Percentiles rank a stretch among this genome's conserved stretches.
phyloP scores from a whole-genome alignment of 208 protist genomes.

The Phytomonas francai region DNA sequence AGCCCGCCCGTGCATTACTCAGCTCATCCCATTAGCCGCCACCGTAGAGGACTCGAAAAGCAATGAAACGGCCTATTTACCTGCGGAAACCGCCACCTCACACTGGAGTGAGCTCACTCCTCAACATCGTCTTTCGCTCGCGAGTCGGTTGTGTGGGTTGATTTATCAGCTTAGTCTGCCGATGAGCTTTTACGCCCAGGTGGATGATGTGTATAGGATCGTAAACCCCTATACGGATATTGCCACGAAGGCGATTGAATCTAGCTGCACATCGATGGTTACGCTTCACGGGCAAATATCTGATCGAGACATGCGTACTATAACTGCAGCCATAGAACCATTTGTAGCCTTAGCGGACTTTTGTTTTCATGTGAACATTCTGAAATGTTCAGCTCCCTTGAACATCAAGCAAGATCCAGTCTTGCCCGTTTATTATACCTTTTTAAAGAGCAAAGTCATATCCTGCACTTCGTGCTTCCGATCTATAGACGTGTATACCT shows the following conservation, averaged over 20 bases:
- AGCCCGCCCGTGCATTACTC: not conserved
- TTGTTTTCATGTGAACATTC: constrained; percentile 35
- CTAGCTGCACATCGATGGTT: constrained; percentile 28
- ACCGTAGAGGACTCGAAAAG: not conserved
- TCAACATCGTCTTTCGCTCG: not conserved
- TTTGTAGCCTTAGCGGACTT: constrained; percentile 40
- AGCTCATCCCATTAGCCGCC: not conserved
- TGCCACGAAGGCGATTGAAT: constrained; percentile 29
- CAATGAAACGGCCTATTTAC: not conserved
- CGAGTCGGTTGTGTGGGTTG: constrained; percentile 18
- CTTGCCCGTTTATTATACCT: constrained; percentile 43
- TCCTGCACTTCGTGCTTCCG: constrained; percentile 45
- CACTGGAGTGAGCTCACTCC: not conserved
- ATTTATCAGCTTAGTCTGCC: constrained; percentile 31
- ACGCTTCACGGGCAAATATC: constrained; percentile 32
- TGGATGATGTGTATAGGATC: constrained; percentile 37
- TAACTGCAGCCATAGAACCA: constrained; percentile 17
- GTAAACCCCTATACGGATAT: constrained; percentile 22
- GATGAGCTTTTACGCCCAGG: constrained; percentile 46
- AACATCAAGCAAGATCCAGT: constrained; percentile 33
- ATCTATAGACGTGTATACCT: constrained; percentile 36
- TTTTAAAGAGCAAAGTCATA: constrained; percentile 22
- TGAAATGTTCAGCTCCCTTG: constrained; percentile 47
- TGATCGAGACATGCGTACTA: constrained; percentile 22
- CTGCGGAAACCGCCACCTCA: not conserved